Evolutionary conservation across 1,284 basidiomycete species (phyloP).

Genomic region (Naganishia sp.): DNA sequence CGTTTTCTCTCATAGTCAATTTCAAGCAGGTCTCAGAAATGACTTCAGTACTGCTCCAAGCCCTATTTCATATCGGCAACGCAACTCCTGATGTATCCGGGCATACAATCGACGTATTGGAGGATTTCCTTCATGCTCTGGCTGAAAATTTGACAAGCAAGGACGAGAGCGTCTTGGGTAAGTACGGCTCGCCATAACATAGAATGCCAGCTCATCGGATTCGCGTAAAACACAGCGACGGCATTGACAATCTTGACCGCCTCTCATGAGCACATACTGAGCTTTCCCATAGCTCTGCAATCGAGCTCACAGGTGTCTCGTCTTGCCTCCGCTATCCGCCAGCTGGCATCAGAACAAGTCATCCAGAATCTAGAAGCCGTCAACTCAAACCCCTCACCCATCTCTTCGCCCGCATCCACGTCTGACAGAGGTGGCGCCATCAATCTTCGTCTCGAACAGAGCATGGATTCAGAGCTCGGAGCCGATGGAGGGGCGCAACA

Average conservation of each 20-base stretch:
- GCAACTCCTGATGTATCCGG: conserved; percentile 36
- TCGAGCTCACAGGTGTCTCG: conserved; percentile 1
- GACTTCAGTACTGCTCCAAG: conserved; percentile 16
- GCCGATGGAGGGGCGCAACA: not conserved
- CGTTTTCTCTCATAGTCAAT: conserved; percentile 23
- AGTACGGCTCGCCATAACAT: conserved; percentile 2
- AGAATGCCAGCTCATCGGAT: no score
- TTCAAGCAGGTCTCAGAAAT: conserved; percentile 16
- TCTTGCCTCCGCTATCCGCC: conserved; percentile 10
- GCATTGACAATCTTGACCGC: conserved; percentile 41
- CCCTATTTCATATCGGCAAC: conserved; percentile 20
- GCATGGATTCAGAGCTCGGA: not conserved
- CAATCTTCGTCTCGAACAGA: not conserved
- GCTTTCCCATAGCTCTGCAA: conserved; percentile 37
- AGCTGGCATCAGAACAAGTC: conserved; percentile 9
- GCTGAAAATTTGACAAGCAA: conserved; percentile 33
- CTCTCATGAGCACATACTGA: conserved; percentile 41
- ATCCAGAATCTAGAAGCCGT: conserved; percentile 24
- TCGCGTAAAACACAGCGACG: conserved; percentile 12
- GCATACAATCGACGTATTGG: conserved; percentile 38
- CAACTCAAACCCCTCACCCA: conserved; percentile 25
- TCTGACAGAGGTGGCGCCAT: conserved; percentile 32
- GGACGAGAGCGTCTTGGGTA: conserved; percentile 34
- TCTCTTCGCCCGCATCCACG: conserved; percentile 30
- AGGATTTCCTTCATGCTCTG: conserved; percentile 38